Conservation (phyloP, 352 stramenopile species). For the Phytopythium montanum region DNA sequence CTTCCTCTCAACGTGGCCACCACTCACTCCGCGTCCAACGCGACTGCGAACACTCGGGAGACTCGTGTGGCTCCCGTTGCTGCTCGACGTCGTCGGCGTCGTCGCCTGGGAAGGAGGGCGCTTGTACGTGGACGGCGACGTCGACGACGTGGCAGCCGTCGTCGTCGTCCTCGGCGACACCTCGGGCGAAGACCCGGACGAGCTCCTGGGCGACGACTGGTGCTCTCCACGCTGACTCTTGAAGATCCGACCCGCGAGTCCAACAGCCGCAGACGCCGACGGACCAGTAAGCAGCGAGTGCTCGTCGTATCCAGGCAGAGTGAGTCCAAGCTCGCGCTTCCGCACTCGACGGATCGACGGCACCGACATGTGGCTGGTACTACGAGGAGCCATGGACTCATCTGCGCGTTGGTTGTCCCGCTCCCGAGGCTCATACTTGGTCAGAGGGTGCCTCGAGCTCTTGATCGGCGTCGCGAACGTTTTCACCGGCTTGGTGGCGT, state of each 20-base stretch:
- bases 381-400: not conserved
- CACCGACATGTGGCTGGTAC: conserved; percentile 5
- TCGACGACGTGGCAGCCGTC: conserved; percentile 52
- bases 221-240: conserved; percentile 23
- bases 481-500: not conserved
- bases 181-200: conserved; percentile 6
- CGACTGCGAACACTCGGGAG: conserved; percentile 20
- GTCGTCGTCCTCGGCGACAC: conserved; percentile 14
- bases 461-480: conserved; percentile 1
- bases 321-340: conserved; percentile 27
- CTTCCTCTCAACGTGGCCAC: conserved; percentile 8
- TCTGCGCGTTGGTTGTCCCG: not conserved
- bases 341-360: conserved; percentile 14
- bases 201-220: conserved; percentile 9
- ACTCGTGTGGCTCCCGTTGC: conserved; percentile 24
- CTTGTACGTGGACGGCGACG: conserved; percentile 43
- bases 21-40: conserved; percentile 24
- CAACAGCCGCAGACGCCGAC: conserved; percentile 7
- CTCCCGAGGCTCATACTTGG: not conserved
- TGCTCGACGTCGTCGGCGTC: conserved; percentile 20
- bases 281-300: conserved; percentile 11
- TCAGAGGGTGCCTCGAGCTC: not conserved
- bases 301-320: conserved; percentile 21
- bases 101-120: conserved; percentile 23
- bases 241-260: conserved; percentile 11